phyloP scores from a whole-genome alignment of 73 alveolate genomes.

The Blepharisma japonicum region DNA sequence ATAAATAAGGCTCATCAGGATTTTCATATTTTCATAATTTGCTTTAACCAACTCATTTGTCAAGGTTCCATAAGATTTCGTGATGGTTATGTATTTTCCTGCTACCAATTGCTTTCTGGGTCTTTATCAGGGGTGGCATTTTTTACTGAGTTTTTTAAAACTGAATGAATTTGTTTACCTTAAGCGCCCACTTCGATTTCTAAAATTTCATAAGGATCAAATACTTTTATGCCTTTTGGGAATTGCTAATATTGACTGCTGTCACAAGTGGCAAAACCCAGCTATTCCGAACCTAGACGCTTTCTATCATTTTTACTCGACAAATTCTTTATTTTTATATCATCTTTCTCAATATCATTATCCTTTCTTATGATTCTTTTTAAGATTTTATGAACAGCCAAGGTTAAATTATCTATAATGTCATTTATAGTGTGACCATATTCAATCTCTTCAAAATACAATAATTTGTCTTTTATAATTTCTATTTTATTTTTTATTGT shows the following conservation, averaged over 20 bases:
- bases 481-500: too few relatives aligned
- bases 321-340: too few relatives aligned
- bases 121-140: slow-evolving; percentile 80
- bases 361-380: too few relatives aligned
- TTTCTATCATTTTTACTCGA: too few relatives aligned
- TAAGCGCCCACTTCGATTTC: slow-evolving; percentile 51
- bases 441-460: too few relatives aligned
- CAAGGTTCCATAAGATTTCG: slow-evolving; percentile 77
- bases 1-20: slow-evolving; percentile 84
- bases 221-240: slow-evolving; percentile 42
- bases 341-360: too few relatives aligned
- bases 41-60: slow-evolving; percentile 76
- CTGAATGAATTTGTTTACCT: slow-evolving; percentile 39
- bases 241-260: not conserved
- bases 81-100: slow-evolving; percentile 64
- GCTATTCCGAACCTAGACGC: too few relatives aligned
- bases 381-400: too few relatives aligned
- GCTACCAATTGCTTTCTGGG: slow-evolving; percentile 76
- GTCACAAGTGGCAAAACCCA: too few relatives aligned
- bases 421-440: too few relatives aligned
- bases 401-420: too few relatives aligned
- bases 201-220: slow-evolving; percentile 64
- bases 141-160: slow-evolving; percentile 52
- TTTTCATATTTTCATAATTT: slow-evolving; percentile 82
- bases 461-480: too few relatives aligned